Evolutionary conservation across 306 rosid genomes (phyloP).

Genomic region (Argentina anserina): DNA sequence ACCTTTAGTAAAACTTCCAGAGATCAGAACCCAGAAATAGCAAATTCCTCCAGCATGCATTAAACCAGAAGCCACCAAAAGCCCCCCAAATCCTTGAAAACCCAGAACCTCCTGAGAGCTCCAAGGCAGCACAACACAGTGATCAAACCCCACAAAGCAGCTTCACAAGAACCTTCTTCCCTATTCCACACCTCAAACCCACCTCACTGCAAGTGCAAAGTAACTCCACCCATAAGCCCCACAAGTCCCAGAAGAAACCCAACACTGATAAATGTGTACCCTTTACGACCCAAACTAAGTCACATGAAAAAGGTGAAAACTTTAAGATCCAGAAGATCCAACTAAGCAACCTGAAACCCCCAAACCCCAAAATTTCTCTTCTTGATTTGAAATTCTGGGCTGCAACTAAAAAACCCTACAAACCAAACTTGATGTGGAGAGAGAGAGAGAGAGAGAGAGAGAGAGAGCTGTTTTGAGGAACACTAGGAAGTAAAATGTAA

Average conservation of each 20-base stretch:
- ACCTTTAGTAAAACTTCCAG: neutral
- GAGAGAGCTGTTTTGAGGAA: slow-evolving; percentile 23
- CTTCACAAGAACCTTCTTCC: slow-evolving; percentile 3
- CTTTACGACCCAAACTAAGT: slow-evolving; percentile 11
- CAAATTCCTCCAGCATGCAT: slow-evolving; percentile 6
- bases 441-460: slow-evolving; percentile 7
- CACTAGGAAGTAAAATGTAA: slow-evolving; percentile 2
- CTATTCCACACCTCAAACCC: slow-evolving; percentile 20
- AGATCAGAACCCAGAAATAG: slow-evolving; percentile 11
- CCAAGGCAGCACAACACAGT: slow-evolving; percentile 2
- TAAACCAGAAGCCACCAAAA: slow-evolving; percentile 6
- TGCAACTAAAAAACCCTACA: slow-evolving; percentile 12
- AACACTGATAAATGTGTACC: slow-evolving; percentile 13
- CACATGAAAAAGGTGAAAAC: slow-evolving; percentile 6
- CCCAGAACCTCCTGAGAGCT: neutral
- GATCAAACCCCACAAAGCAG: slow-evolving; percentile 29
- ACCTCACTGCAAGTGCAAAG: neutral
- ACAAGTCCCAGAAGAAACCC: slow-evolving; percentile 6
- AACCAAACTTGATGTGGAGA: neutral
- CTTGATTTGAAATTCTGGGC: neutral
- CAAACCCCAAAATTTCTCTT: neutral
- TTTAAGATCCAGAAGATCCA: slow-evolving; percentile 8
- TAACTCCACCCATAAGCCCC: slow-evolving; percentile 3
- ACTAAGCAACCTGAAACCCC: neutral
- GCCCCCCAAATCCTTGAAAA: neutral